A percentile compares a stretch with the other conserved stretches of the same genome.
These are phyloP conservation scores for Melaleuca quinquenervia DNA, from an alignment of 345 rosid genomes.

Conservation along the genomic window DNA sequence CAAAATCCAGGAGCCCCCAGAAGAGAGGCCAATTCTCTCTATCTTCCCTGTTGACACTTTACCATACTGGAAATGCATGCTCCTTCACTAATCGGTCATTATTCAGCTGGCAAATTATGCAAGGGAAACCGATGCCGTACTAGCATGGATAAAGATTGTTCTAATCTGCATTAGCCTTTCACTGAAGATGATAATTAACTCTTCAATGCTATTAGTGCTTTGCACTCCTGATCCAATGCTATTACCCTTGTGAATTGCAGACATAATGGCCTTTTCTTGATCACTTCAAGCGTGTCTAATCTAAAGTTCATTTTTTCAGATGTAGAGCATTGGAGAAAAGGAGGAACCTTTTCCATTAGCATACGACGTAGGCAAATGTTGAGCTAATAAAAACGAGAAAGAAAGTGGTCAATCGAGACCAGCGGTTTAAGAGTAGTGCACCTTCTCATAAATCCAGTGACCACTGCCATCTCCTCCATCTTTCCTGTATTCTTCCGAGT, in stretches of 20 bases:
- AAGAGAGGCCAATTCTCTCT: not conserved
- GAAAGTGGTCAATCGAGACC: not conserved
- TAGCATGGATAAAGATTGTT: not conserved
- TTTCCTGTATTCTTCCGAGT: conserved; percentile 66
- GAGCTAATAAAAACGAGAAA: not conserved
- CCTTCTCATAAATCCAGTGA: conserved; percentile 82
- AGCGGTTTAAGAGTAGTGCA: not conserved
- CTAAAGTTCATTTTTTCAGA: not conserved
- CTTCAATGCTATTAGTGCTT: not conserved
- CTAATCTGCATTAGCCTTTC: not conserved
- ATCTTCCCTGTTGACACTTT: not conserved
- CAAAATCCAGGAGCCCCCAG: not conserved
- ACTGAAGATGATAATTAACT: not conserved
- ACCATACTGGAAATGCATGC: not conserved
- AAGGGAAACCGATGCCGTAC: not conserved
- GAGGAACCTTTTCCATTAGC: not conserved
- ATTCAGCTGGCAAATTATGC: not conserved
- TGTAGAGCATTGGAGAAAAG: not conserved
- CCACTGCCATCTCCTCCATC: conserved; percentile 97
- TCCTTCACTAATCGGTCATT: not conserved
- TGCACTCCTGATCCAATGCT: not conserved
- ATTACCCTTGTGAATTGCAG: not conserved
- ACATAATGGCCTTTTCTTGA: not conserved
- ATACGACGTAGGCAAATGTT: not conserved
- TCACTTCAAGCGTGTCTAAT: not conserved